Evolutionary conservation across 768 basidiomycete genomes (phyloP).

Genomic region (Mycena rosella): DNA sequence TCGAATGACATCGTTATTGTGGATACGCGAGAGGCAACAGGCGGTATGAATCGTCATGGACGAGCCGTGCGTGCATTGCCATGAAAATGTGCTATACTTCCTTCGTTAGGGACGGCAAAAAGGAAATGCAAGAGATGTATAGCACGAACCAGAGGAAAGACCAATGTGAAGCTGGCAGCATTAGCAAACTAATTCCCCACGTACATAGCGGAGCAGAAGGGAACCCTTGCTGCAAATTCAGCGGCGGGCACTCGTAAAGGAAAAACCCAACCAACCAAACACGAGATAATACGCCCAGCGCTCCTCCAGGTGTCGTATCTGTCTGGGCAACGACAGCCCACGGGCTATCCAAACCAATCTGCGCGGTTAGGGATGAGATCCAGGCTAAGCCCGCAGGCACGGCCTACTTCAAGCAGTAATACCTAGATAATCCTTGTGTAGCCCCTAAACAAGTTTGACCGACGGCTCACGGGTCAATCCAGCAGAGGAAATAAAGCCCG

Average conservation of each 20-base stretch:
- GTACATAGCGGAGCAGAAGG: conserved; percentile 81
- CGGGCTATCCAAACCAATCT: conserved; percentile 87
- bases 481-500: conserved; percentile 80
- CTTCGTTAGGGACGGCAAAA: conserved; percentile 8
- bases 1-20: conserved; percentile 55
- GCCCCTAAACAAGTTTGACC: too few species aligned
- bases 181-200: conserved; percentile 81
- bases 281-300: conserved; percentile 92
- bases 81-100: conserved; percentile 85
- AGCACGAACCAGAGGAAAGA: conserved; percentile 79
- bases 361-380: conserved; percentile 34
- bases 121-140: too few species aligned
- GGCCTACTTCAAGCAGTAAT: conserved; percentile 90
- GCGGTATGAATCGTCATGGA: conserved; percentile 82
- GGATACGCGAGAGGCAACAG: conserved; percentile 51
- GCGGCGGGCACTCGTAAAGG: conserved; percentile 1
- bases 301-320: conserved; percentile 85
- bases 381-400: conserved; percentile 10
- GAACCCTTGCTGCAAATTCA: conserved; percentile 62
- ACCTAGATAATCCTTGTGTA: too few species aligned
- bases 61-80: conserved; percentile 82
- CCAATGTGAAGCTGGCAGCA: conserved; percentile 84
- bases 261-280: conserved; percentile 67
- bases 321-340: conserved; percentile 73
- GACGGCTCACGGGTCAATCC: conserved; percentile 90